A percentile compares a stretch with the other conserved stretches of the same genome.
Conservation (phyloP, 768 basidiomycete species). For the Russula vinacea region DNA sequence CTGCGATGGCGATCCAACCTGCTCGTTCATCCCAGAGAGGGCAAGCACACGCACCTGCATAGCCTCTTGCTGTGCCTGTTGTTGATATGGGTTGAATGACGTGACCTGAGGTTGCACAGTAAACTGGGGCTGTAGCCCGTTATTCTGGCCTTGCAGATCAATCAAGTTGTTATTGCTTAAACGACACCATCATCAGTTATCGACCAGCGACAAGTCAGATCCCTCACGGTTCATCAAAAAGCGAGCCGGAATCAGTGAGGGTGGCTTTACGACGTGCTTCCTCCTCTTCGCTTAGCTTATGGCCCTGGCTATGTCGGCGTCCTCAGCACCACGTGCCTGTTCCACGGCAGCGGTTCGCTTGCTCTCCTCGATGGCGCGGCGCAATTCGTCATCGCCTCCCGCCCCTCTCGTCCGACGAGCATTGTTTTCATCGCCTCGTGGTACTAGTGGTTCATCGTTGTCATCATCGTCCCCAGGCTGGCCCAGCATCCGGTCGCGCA, state of each 20-base stretch:
- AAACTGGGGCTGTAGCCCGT: slow-evolving; percentile 66
- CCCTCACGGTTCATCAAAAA: slow-evolving; percentile 87
- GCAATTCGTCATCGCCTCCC: slow-evolving; percentile 69
- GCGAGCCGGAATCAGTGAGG: slow-evolving; percentile 60
- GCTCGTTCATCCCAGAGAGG: not conserved
- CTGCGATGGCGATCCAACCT: slow-evolving; percentile 30
- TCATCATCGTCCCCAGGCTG: slow-evolving; percentile 46
- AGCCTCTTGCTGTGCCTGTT: slow-evolving; percentile 88
- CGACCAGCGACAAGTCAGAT: slow-evolving; percentile 18
- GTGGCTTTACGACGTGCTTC: slow-evolving; percentile 71
- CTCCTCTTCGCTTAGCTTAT: slow-evolving; percentile 88
- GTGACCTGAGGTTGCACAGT: slow-evolving; percentile 85
- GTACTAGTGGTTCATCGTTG: slow-evolving; percentile 33
- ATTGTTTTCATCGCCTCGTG: slow-evolving; percentile 48
- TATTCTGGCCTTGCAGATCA: slow-evolving; percentile 21
- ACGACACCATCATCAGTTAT: not conserved
- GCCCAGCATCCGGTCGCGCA: slow-evolving; percentile 93
- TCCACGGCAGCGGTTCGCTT: slow-evolving; percentile 72
- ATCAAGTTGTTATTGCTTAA: slow-evolving; percentile 21
- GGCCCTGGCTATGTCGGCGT: slow-evolving; percentile 80
- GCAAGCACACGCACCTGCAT: slow-evolving; percentile 47
- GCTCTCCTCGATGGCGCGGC: slow-evolving; percentile 84
- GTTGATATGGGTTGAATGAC: slow-evolving; percentile 91
- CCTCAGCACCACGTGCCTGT: slow-evolving; percentile 61
- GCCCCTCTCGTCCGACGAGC: slow-evolving; percentile 36